Conservation (phyloP, 2,329 filamentous ascomycete genomes). For the Curvularia verruculosa region DNA sequence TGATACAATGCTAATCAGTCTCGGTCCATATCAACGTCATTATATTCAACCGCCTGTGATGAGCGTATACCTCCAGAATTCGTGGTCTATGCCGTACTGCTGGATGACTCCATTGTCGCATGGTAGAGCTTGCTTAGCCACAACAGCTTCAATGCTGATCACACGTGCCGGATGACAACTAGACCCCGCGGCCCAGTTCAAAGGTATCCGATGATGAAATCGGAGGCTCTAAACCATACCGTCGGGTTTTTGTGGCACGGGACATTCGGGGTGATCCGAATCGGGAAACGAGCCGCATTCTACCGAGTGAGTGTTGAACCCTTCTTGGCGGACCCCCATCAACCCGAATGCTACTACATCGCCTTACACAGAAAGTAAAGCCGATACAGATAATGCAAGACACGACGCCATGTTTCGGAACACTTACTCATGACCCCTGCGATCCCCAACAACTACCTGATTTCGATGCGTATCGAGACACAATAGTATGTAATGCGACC, state of each 20-base stretch:
- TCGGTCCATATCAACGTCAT: background rate
- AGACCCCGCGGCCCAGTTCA: too few species aligned
- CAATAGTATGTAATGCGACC: background rate
- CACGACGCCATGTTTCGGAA: background rate
- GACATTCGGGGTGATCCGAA: background rate
- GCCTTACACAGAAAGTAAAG: background rate
- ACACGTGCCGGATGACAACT: background rate
- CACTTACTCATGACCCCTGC: background rate
- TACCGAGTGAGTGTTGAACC: background rate
- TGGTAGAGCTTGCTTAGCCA: background rate
- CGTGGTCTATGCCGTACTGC: background rate
- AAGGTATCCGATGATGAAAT: background rate
- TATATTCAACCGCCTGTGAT: background rate
- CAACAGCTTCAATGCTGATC: too few species aligned
- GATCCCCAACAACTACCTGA: background rate
- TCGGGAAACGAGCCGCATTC: background rate
- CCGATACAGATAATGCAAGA: background rate
- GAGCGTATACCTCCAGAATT: background rate
- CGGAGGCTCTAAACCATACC: background rate
- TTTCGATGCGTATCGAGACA: background rate
- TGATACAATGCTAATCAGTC: background rate
- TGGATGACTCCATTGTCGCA: background rate
- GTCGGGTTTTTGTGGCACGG: conserved; percentile 1
- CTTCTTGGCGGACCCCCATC: background rate
- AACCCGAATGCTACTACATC: conserved; percentile 56